Base-by-base conservation (phyloP, 768 basidiomycete species). In the Kondoa malvinella region DNA sequence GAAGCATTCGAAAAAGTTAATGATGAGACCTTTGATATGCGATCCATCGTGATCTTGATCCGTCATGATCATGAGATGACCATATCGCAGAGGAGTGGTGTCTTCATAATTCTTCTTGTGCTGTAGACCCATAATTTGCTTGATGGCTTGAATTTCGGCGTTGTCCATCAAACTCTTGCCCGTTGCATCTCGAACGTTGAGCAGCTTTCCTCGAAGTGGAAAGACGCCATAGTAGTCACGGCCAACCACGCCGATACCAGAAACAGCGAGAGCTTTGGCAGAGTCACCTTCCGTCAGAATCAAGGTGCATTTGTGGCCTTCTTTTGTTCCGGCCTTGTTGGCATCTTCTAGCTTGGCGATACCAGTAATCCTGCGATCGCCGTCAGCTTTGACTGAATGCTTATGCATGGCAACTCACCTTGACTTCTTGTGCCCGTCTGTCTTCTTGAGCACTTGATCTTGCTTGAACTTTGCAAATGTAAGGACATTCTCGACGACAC, bases 11-110 rank as follows among this genome's bases (percentile, higher is more conserved):
- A 99, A 79, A 77, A 92, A 97, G 78, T 99, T 99, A 80, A 99
- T 92, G 62, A 99, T 82, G 4, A 97, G 83, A n/a, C 95, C 95
- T 78, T 99, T 99, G 80, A 99, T 99, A 79, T 99, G 95, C n/a
- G 95, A 97, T 64, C 95, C 95, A 78, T 99, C 95, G 78, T 97
- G 91, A 84, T 99, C 95, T 84, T 96, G 94, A 86, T 99, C 95
- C 2, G 95, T 90, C 95, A 99, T 99, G 73, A 99, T 89, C 95
- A 99, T 99, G 62, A 99, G 76, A 64, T 86, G 85, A 1, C 95
- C 95, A 74, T 99, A 99, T 30, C 95, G 85, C 73, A 99, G 78
- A 71, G 82, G 86, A 34, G 75, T 76, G 17, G 83, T 78, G 64
- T 81, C 82, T 50, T 79, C 79, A 77, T 99, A 99, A 71, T 87